Conservation (phyloP, 2,329 filamentous ascomycete species). For the Cytospora piceicola region DNA sequence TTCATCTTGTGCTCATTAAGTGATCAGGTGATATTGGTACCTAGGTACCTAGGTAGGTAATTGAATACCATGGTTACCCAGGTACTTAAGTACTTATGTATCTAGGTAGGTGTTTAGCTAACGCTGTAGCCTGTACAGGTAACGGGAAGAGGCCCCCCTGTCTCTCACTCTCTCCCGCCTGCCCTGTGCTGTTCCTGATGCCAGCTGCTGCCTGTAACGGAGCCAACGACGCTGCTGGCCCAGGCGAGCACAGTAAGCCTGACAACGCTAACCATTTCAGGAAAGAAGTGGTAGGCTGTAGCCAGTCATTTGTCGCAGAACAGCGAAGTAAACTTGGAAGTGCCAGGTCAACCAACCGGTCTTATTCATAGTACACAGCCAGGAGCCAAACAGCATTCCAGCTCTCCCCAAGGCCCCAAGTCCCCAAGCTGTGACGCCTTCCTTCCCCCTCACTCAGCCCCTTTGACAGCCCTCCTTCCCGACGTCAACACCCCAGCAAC, state of each 20-base stretch:
- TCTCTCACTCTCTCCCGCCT: neutral
- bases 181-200: neutral
- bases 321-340: neutral
- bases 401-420: neutral
- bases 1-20: neutral
- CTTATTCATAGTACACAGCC: neutral
- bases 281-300: neutral
- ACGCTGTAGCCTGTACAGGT: neutral
- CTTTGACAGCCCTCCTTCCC: slow-evolving; percentile 14
- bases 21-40: neutral
- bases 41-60: neutral
- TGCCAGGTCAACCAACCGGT: neutral
- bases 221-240: neutral
- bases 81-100: too few relatives aligned
- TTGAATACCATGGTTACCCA: neutral
- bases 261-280: neutral
- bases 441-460: slow-evolving; percentile 27
- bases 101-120: neutral
- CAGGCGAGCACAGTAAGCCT: neutral
- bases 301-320: neutral
- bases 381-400: neutral
- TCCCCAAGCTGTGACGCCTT: slow-evolving; percentile 20
- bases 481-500: slow-evolving; percentile 11
- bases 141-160: neutral
- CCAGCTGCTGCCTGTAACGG: neutral